Conservation (phyloP, 2,329 filamentous ascomycete genomes). For the Tympanopsis confertula region DNA sequence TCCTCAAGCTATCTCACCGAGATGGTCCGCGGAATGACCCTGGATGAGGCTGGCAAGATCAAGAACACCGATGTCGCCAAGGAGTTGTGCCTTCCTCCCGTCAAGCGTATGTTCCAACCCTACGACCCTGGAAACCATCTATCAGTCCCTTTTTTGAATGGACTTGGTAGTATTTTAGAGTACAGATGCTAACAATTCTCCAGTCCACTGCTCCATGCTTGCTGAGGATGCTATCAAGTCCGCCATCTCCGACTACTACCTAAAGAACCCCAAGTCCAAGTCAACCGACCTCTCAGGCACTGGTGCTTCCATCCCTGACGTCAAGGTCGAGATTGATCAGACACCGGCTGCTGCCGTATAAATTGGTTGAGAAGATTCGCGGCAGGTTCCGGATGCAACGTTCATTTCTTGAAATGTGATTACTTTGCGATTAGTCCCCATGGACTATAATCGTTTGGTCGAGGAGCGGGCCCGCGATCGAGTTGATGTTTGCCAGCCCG, state of each 20-base stretch:
- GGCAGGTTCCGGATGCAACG: too few relatives aligned
- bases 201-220: slow-evolving; percentile 85
- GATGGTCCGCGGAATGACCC: slow-evolving; percentile 85
- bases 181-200: slow-evolving; percentile 14
- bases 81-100: slow-evolving; percentile 79
- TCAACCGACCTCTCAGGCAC: slow-evolving; percentile 53
- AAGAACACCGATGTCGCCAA: slow-evolving; percentile 97
- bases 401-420: too few relatives aligned
- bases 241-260: slow-evolving; percentile 81
- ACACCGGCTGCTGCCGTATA: slow-evolving; percentile 11
- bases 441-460: too few relatives aligned
- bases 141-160: too few relatives aligned
- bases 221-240: slow-evolving; percentile 87
- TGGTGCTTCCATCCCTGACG: slow-evolving; percentile 39
- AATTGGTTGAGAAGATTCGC: too few relatives aligned
- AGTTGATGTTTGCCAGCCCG: too few relatives aligned
- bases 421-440: too few relatives aligned
- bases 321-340: slow-evolving; percentile 18
- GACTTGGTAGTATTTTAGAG: neutral
- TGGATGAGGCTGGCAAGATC: slow-evolving; percentile 85
- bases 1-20: slow-evolving; percentile 91
- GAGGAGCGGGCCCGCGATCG: too few relatives aligned
- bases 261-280: slow-evolving; percentile 61
- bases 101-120: slow-evolving; percentile 56
- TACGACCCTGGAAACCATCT: too few relatives aligned